Percentiles rank a stretch among this genome's conserved stretches.
These are phyloP conservation scores for Aspergillus cristatus DNA, from an alignment of 495 filamentous ascomycete species.

Conservation along the genomic window DNA sequence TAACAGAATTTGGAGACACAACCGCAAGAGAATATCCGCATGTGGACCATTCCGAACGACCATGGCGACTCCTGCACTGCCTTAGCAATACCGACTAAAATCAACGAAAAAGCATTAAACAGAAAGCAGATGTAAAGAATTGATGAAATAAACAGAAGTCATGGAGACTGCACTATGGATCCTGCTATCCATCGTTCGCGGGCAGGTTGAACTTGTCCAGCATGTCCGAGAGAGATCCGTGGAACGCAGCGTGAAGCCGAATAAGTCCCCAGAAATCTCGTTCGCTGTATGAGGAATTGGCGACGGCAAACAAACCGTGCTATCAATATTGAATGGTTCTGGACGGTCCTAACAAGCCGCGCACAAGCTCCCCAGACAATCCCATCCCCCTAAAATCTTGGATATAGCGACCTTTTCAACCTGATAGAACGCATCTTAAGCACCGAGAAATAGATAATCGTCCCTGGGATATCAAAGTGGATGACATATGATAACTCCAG, in stretches of 20 bases:
- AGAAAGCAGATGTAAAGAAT: conserved; percentile 1
- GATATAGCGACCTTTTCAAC: conserved; percentile 2
- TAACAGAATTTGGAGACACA: too few relatives aligned
- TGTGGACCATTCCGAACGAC: not conserved
- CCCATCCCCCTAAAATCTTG: not conserved
- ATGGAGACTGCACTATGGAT: conserved; percentile 8
- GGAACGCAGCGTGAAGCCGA: not conserved
- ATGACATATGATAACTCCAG: too few relatives aligned
- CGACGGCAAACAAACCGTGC: too few relatives aligned
- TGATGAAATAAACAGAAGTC: conserved; percentile 4
- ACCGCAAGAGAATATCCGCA: not conserved
- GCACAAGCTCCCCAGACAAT: not conserved
- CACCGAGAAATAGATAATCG: too few relatives aligned
- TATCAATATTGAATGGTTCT: too few relatives aligned
- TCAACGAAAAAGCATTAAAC: conserved; percentile 2
- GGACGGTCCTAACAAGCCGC: too few relatives aligned
- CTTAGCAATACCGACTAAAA: conserved; percentile 8
- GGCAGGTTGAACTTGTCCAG: conserved; percentile 2
- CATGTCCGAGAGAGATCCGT: conserved; percentile 3
- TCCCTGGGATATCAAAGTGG: too few relatives aligned
- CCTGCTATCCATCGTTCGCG: conserved; percentile 7
- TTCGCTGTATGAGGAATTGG: too few relatives aligned
- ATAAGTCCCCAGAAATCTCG: too few relatives aligned
- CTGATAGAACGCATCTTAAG: not conserved
- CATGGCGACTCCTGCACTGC: conserved; percentile 4